phyloP scores from a whole-genome alignment of 352 stramenopile genomes.

The Pythium dissotocum region DNA sequence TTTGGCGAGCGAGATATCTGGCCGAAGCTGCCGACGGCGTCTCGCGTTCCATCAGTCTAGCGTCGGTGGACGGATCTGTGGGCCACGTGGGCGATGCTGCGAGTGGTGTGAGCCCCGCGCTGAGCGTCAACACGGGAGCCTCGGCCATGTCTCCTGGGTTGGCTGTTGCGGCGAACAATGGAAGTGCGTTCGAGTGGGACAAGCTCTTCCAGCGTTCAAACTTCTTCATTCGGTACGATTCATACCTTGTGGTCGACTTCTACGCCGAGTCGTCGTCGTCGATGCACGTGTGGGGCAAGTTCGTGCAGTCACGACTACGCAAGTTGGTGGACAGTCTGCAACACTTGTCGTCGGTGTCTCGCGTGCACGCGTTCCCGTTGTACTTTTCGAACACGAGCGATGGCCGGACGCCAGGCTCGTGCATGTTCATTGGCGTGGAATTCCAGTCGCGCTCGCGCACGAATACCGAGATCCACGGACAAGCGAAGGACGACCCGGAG shows the following conservation, averaged over 20 bases:
- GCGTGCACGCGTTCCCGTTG: slow-evolving; percentile 66
- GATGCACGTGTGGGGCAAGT: slow-evolving; percentile 84
- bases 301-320: slow-evolving; percentile 75
- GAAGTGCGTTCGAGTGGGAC: slow-evolving; percentile 43
- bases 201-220: slow-evolving; percentile 80
- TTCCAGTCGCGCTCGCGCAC: slow-evolving; percentile 52
- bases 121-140: slow-evolving; percentile 18
- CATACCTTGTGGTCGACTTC: slow-evolving; percentile 75
- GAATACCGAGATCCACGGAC: slow-evolving; percentile 35
- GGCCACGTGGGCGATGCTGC: neutral
- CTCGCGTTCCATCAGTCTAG: slow-evolving; percentile 38
- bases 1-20: slow-evolving; percentile 77
- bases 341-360: slow-evolving; percentile 55
- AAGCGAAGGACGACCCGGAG: slow-evolving; percentile 55
- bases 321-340: slow-evolving; percentile 80
- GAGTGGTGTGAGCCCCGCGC: neutral
- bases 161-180: slow-evolving; percentile 6
- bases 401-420: slow-evolving; percentile 51
- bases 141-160: slow-evolving; percentile 4
- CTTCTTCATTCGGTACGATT: slow-evolving; percentile 84
- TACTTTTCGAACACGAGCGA: slow-evolving; percentile 60
- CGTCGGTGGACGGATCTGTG: neutral
- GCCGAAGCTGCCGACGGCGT: slow-evolving; percentile 61
- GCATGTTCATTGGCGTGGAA: slow-evolving; percentile 83
- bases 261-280: slow-evolving; percentile 53